A percentile compares a stretch with the other conserved stretches of the same genome.
Evolutionary conservation across 176 grass and related monocot species (phyloP).

Genomic region (Musa beccarii): DNA sequence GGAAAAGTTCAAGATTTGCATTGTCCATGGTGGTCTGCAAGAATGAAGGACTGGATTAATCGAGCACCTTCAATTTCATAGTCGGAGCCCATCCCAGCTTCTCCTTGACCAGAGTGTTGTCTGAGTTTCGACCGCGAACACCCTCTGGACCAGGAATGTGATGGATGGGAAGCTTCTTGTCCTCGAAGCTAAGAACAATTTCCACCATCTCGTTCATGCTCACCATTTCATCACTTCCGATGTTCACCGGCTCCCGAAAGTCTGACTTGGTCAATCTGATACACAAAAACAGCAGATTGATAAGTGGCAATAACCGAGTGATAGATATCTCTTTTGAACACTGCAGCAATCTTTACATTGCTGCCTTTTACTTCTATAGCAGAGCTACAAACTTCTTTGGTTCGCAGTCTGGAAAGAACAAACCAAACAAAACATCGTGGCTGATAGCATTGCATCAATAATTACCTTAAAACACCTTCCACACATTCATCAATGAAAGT

Average conservation of each 20-base stretch:
- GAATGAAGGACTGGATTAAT: background rate
- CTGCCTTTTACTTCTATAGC: no score
- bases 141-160: conserved; percentile 49
- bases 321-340: background rate
- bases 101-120: conserved; percentile 58
- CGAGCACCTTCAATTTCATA: conserved; percentile 48
- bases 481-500: conserved; percentile 77
- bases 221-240: conserved; percentile 70
- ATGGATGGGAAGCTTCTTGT: conserved; percentile 46
- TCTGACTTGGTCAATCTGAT: conserved; percentile 54
- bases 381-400: no score
- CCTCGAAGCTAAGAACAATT: conserved; percentile 43
- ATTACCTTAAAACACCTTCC: conserved; percentile 53
- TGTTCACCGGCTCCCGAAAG: conserved; percentile 66
- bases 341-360: no score
- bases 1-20: background rate
- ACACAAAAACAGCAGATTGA: conserved; percentile 6
- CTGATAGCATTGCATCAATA: background rate
- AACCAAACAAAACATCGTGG: background rate
- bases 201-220: conserved; percentile 68
- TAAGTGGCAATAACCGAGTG: background rate
- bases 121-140: conserved; percentile 51
- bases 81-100: conserved; percentile 63
- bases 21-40: background rate
- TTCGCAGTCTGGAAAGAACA: no score